Conservation (phyloP, 768 basidiomycete species). For the Megacollybia marginata region DNA sequence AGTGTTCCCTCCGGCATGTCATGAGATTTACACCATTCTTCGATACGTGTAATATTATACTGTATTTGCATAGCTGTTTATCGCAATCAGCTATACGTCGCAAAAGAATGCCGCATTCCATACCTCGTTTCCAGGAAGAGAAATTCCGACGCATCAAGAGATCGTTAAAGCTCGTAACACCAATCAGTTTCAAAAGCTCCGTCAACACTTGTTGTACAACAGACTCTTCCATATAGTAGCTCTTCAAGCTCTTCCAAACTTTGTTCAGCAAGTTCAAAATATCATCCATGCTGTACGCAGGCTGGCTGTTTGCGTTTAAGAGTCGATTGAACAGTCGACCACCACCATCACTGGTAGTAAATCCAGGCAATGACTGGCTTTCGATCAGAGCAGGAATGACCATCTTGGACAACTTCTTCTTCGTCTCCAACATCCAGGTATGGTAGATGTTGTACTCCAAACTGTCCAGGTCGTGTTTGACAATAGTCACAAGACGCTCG, state of each 20-base stretch:
- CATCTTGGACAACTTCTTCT: conserved; percentile 95
- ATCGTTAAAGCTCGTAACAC: conserved; percentile 97
- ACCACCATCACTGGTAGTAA: conserved; percentile 91
- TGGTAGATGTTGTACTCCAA: conserved; percentile 99
- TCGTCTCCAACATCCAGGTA: conserved; percentile 98
- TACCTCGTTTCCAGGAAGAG: conserved; percentile 99
- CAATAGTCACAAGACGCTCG: conserved; percentile 92
- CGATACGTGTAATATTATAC: conserved; percentile 96
- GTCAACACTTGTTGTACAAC: conserved; percentile 94
- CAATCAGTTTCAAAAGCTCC: conserved; percentile 91
- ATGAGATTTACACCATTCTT: conserved; percentile 99
- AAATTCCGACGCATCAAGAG: conserved; percentile 98
- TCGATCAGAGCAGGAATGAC: conserved; percentile 98
- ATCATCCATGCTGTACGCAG: conserved; percentile 98
- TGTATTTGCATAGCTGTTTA: conserved; percentile 96
- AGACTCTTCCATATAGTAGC: conserved; percentile 96
- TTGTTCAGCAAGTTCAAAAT: conserved; percentile 95
- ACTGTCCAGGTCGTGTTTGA: conserved; percentile 97
- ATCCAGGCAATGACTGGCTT: conserved; percentile 95
- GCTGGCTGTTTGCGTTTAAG: conserved; percentile 75
- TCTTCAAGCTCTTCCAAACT: conserved; percentile 97
- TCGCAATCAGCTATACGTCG: background rate
- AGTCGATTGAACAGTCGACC: conserved; percentile 92
- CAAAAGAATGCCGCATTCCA: conserved; percentile 12
- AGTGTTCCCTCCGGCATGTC: conserved; percentile 99